A percentile compares a stretch with the other conserved stretches of the same genome.
These are phyloP conservation scores for Melastoma malabathricum DNA, from an alignment of 345 rosid species.

Conservation along the genomic window DNA sequence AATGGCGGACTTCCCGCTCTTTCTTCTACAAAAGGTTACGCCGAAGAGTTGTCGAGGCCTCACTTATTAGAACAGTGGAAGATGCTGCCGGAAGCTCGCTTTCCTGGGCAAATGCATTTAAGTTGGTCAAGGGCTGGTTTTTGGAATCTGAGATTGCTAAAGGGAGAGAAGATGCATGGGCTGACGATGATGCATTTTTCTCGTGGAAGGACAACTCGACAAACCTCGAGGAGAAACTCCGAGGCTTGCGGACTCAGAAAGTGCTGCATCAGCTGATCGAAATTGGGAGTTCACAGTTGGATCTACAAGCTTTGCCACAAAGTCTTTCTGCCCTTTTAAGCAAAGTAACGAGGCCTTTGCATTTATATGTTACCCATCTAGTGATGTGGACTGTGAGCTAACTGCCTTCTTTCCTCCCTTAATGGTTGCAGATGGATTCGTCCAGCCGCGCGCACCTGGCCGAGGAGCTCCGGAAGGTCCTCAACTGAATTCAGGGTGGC, in stretches of 20 bases:
- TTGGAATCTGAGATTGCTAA: conserved; percentile 39
- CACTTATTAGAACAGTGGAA: conserved; percentile 42
- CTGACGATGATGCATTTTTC: conserved; percentile 69
- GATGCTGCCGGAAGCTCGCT: conserved; percentile 62
- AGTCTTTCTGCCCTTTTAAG: conserved; percentile 75
- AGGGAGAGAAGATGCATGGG: conserved; percentile 57
- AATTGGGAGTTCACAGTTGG: conserved; percentile 51
- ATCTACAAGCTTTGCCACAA: conserved; percentile 75
- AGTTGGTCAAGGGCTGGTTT: conserved; percentile 70
- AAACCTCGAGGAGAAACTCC: conserved; percentile 48
- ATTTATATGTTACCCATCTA: conserved; percentile 4
- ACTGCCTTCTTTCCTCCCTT: conserved; percentile 7
- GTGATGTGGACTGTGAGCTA: not conserved
- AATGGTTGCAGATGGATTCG: conserved; percentile 57
- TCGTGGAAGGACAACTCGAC: conserved; percentile 52
- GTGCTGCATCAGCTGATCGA: conserved; percentile 50
- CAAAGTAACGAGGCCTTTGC: conserved; percentile 39
- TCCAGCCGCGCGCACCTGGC: conserved; percentile 4
- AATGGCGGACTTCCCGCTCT: conserved; percentile 57
- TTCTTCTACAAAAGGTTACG: conserved; percentile 63
- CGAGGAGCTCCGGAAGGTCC: conserved; percentile 11
- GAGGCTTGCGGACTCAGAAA: conserved; percentile 68
- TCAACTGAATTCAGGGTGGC: not conserved
- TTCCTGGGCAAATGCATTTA: conserved; percentile 47
- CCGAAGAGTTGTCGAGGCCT: conserved; percentile 67